phyloP scores from a whole-genome alignment of 2,329 filamentous ascomycete species.

The Clonostachys chloroleuca region DNA sequence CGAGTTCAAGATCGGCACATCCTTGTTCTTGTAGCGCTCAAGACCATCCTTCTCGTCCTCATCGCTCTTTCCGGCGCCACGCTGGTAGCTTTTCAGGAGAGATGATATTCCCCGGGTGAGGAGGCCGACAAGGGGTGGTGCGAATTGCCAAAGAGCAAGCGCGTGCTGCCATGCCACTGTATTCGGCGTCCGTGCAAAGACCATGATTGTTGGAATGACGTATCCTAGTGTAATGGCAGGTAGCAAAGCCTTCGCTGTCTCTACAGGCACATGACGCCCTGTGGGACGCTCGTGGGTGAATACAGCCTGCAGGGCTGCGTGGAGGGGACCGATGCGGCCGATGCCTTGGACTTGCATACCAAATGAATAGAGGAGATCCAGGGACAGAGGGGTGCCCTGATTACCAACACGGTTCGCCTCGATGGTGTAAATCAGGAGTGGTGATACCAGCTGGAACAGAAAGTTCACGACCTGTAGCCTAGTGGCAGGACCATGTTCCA shows the following conservation, averaged over 20 bases:
- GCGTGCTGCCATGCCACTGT: neutral
- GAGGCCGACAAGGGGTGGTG: neutral
- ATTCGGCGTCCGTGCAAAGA: neutral
- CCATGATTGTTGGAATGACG: neutral
- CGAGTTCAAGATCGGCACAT: neutral
- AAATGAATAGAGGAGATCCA: too few species aligned
- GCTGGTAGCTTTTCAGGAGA: neutral
- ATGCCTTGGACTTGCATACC: too few species aligned
- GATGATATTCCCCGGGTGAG: neutral
- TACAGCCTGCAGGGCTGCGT: too few species aligned
- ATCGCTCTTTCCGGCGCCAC: neutral
- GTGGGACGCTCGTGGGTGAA: too few species aligned
- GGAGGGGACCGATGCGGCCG: too few species aligned
- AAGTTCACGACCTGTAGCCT: too few species aligned
- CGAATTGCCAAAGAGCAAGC: neutral
- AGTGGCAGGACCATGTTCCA: too few species aligned
- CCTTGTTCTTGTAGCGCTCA: neutral
- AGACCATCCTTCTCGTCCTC: neutral
- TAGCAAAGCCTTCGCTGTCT: neutral
- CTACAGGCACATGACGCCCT: neutral
- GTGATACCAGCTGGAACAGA: too few species aligned
- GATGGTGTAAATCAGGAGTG: too few species aligned
- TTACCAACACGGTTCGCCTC: too few species aligned
- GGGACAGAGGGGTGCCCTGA: too few species aligned
- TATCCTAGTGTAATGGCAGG: neutral